Percentiles rank a stretch among this genome's conserved stretches.
These are phyloP conservation scores for Elaeis oleifera DNA, from an alignment of 202 grass and related monocot species.

Conservation along the genomic window DNA sequence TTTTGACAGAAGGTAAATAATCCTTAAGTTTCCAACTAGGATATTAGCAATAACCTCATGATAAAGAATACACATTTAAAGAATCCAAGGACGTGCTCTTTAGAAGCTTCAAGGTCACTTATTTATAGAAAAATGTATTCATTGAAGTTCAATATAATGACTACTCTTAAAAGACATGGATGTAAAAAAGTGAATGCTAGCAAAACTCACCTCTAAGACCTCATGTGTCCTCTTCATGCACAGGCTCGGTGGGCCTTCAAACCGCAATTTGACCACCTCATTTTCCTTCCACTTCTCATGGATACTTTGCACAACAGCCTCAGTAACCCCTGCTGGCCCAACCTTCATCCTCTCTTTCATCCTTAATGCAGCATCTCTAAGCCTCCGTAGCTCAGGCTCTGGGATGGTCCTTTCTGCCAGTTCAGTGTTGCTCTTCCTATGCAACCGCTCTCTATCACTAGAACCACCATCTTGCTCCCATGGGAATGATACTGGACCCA, in stretches of 20 bases:
- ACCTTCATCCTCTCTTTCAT: constrained; percentile 90
- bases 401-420: constrained; percentile 70
- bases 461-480: constrained; percentile 47
- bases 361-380: constrained; percentile 63
- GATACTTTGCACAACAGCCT: constrained; percentile 59
- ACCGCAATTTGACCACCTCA: constrained; percentile 86
- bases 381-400: constrained; percentile 58
- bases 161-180: too few species aligned
- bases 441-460: not conserved
- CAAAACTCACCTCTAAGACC: constrained; percentile 60
- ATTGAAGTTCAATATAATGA: too few species aligned
- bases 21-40: too few species aligned
- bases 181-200: not conserved
- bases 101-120: too few species aligned
- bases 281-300: constrained; percentile 65
- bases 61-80: too few species aligned
- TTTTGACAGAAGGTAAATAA: too few species aligned
- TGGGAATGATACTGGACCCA: constrained; percentile 54
- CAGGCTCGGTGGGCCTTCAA: constrained; percentile 73
- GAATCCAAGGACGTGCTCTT: too few species aligned
- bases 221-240: constrained; percentile 89
- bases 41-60: too few species aligned
- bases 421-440: constrained; percentile 46
- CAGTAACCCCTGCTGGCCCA: constrained; percentile 75
- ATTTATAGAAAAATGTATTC: too few species aligned